Base-by-base conservation (phyloP, 1,139 yeast genomes). In the Petasospora fabianii region DNA sequence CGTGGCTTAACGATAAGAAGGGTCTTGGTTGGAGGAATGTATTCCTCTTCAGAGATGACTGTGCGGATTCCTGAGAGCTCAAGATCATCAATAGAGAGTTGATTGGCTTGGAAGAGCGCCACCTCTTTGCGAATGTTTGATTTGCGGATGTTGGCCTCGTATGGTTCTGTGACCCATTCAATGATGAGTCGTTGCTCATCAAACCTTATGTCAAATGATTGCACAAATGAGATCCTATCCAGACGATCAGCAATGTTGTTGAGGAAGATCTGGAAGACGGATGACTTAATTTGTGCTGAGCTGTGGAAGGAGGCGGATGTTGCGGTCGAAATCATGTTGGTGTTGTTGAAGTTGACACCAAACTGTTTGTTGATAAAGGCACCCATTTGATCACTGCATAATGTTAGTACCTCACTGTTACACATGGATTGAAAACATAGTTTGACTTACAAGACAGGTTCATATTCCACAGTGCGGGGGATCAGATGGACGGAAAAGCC, bases 41-140 rank as follows among this genome's bases (percentile, higher is more conserved):
- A 38, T 3, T 47, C 49, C 8, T 41, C 36, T 3, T 33, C 35
- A 14, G 42, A 38, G 4, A 52, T 20, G 2, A 50, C 46, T 1
- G 49, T 41, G 22, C 53, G 41, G 18, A 52, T 36, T 2, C 58
- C 58, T 6, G 47, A 34, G 10, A 53, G 30, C 30, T 52, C 58
- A 16, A 50, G 20, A 29, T 54, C 58, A 7, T 41, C 42, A 12
- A 35, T 22, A 3, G 35, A 27, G 1, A 44, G 35, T 8, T 36
- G 38, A 14, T 37, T 40, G 2, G 48, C 22, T 41, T 50, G 45
- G 31, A 54, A 38, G 2, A 54, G 33, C 0, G 54, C 58, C 14
- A 54, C 32, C 32, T 54, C 58, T 32, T 52, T 54, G 5, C 43
- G 34, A 6, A 53, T 35, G 2, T 21, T 17, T 3, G 36, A 26